phyloP scores from a whole-genome alignment of 768 basidiomycete genomes.

The Russula earlei region DNA sequence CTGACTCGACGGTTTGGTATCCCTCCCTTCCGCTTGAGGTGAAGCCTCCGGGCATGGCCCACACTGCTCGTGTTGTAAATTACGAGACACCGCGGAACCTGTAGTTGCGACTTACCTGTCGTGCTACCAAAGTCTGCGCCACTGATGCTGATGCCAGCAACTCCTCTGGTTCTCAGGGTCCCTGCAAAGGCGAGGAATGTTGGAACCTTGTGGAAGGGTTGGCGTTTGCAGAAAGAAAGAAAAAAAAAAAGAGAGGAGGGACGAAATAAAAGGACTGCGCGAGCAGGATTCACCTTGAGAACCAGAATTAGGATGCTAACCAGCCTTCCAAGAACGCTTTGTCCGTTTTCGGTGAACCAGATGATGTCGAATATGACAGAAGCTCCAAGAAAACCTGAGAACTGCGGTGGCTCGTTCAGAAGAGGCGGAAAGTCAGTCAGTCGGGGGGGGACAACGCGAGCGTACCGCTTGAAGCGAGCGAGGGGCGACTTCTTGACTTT shows the following conservation, averaged over 20 bases:
- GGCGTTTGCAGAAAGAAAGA: no score
- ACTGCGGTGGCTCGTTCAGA: conserved; percentile 32
- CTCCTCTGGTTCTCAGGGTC: conserved; percentile 30
- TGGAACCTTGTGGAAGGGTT: conserved; percentile 23
- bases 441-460: neutral
- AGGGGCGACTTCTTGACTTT: conserved; percentile 46
- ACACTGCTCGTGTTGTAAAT: conserved; percentile 25
- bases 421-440: no score
- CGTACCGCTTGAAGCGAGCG: conserved; percentile 58
- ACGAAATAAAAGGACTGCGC: neutral
- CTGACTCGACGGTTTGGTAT: conserved; percentile 29
- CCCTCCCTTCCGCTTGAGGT: conserved; percentile 28
- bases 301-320: conserved; percentile 35
- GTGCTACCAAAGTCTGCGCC: conserved; percentile 28
- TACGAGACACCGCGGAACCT: neutral
- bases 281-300: conserved; percentile 29
- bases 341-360: conserved; percentile 52
- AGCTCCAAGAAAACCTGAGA: conserved; percentile 49
- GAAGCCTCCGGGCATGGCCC: conserved; percentile 38
- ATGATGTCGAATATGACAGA: conserved; percentile 64
- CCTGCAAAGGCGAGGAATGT: conserved; percentile 29
- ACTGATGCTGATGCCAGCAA: conserved; percentile 27
- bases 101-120: conserved; percentile 25
- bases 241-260: no score
- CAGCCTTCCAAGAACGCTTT: conserved; percentile 45